Conservation (phyloP, 768 basidiomycete genomes). For the Pleurotus ostreatus region DNA sequence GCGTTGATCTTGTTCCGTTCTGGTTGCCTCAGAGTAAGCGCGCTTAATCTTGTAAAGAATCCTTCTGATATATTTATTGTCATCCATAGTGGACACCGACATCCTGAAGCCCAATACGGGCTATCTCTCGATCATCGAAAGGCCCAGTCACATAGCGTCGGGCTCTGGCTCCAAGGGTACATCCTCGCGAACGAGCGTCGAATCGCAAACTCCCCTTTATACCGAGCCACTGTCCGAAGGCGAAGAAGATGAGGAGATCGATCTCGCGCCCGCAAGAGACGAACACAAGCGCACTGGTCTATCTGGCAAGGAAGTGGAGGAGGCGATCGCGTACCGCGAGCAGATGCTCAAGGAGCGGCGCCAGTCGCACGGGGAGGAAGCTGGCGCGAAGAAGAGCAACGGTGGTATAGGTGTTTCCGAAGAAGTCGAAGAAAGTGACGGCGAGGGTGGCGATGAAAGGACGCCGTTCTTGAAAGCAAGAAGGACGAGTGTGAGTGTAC, state of each 20-base stretch:
- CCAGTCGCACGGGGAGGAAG: slow-evolving; percentile 24
- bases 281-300: slow-evolving; percentile 82
- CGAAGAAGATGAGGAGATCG: slow-evolving; percentile 81
- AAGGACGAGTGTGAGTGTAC: slow-evolving; percentile 15
- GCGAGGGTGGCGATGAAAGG: slow-evolving; percentile 22
- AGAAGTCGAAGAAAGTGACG: slow-evolving; percentile 19
- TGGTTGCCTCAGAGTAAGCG: slow-evolving; percentile 91
- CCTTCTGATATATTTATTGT: not conserved
- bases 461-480: slow-evolving; percentile 33
- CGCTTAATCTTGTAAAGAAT: not conserved
- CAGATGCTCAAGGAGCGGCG: slow-evolving; percentile 57
- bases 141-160: slow-evolving; percentile 47
- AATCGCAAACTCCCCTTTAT: slow-evolving; percentile 50
- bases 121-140: slow-evolving; percentile 66
- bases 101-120: slow-evolving; percentile 91
- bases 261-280: slow-evolving; percentile 66
- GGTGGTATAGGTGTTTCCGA: slow-evolving; percentile 16
- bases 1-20: slow-evolving; percentile 95
- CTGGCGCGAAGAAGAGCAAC: slow-evolving; percentile 14
- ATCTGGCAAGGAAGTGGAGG: slow-evolving; percentile 68
- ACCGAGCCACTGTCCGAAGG: slow-evolving; percentile 93
- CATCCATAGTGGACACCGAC: slow-evolving; percentile 78
- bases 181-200: slow-evolving; percentile 43
- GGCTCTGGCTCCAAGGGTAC: slow-evolving; percentile 41
- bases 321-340: slow-evolving; percentile 85